Base-by-base conservation (phyloP, 768 basidiomycete genomes). In the Pleurotus citrinopileatus region DNA sequence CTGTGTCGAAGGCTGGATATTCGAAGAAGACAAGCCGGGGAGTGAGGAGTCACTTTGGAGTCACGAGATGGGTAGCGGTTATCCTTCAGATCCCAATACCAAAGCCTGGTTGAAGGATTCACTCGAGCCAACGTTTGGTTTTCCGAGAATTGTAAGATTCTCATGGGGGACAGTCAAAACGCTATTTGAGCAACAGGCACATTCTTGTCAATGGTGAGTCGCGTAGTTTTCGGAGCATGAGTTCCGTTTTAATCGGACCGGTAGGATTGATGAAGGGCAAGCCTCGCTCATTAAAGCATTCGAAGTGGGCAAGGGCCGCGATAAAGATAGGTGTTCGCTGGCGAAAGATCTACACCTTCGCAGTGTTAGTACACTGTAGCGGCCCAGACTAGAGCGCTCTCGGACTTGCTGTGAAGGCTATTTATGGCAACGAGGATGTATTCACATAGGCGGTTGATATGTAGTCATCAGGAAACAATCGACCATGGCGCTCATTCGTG, bases 161-260 rank as follows among this genome's bases (percentile, higher is more conserved):
- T 94, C 91, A 1, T 99, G 97, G 97, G 85, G 91, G 2, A 97
- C 97, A 0, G 84, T 95, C 57, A 94, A 94, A 64, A 80, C 91
- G 1, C 67, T 85, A 2, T 71, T 99, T 13, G 93, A 96, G 46
- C 90, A 90, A 63, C 73, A 83, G 34, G 96, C 81, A 0, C 87
- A 92, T 65, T 61, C 75, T 1, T 84, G 91, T 9, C 82, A 89
- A 72, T 99, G 97, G 96, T 95, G 23, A 17, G 66, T 53, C 0
- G 32, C 63, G 55, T 52, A 22, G 28, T 29, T 23, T 27, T 54
- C 25, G 19, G 15, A 22, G 9, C 0, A 17, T 36, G 19, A 46
- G 20, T 54, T 50, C 36, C 9, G 55, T 13, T 4, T 36, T 55
- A 19, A 60, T 37, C 29, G 42, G 23, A 22, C 36, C 50, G 2